These are phyloP conservation scores for Wickerhamomyces sp. DNA, from an alignment of 1,139 yeast genomes.

Conservation along the genomic window DNA sequence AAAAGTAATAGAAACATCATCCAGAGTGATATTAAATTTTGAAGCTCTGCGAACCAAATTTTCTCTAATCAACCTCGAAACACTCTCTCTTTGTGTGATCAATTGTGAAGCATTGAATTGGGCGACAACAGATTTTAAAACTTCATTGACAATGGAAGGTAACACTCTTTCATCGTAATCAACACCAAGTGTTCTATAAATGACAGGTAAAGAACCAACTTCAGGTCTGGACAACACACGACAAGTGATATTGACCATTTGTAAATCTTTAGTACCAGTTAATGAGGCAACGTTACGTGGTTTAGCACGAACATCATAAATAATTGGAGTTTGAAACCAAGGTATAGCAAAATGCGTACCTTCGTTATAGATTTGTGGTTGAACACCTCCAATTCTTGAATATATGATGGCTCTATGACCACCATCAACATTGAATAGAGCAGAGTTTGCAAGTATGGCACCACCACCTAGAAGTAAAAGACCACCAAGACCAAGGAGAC, in stretches of 20 bases:
- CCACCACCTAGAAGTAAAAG: conserved; percentile 69
- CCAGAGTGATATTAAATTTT: conserved; percentile 80
- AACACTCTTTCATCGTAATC: conserved; percentile 96
- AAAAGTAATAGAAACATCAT: conserved; percentile 91
- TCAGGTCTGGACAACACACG: conserved; percentile 93
- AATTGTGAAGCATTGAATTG: conserved; percentile 97
- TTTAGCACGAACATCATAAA: conserved; percentile 94
- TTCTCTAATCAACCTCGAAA: conserved; percentile 86
- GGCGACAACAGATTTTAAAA: conserved; percentile 92
- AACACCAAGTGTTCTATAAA: conserved; percentile 85
- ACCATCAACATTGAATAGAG: conserved; percentile 95
- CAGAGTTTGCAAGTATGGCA: conserved; percentile 59
- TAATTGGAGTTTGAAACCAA: conserved; percentile 90
- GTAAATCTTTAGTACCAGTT: conserved; percentile 97
- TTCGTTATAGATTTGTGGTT: conserved; percentile 79
- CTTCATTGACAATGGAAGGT: conserved; percentile 97
- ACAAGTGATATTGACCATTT: conserved; percentile 98
- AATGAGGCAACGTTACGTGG: conserved; percentile 96
- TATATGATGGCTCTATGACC: conserved; percentile 97
- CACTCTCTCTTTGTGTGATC: conserved; percentile 97
- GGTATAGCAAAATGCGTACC: conserved; percentile 96
- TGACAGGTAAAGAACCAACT: conserved; percentile 67
- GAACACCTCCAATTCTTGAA: conserved; percentile 83
- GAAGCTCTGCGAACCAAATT: conserved; percentile 87
- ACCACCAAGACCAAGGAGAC: conserved; percentile 79